Evolutionary conservation across 371 early-diverging fungal species (phyloP), one percentile per base, ranked within the genome.

Genomic region (Coemansia sp.): DNA sequence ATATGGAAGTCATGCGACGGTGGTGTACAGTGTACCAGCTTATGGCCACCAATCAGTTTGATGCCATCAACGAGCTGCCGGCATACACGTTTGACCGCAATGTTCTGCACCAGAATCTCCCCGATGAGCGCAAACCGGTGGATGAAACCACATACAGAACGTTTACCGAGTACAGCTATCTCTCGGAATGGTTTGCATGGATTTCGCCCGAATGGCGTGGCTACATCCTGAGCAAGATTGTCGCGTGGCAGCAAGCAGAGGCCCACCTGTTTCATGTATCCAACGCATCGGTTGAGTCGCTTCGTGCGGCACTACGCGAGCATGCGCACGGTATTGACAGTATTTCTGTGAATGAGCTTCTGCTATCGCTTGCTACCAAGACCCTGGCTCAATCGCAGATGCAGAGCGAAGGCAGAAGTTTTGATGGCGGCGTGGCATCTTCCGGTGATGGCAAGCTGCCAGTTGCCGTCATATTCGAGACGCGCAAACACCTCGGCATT

Each of bases 221-320:
- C 1, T 51, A 51, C 33, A 39, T 74, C 5, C 50, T 71, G 42
- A 62, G 62, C 66, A 62, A 40, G 53, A 30, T 62, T 7, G 16
- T 66, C 38, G 65, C 36, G 16, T 26, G 59, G 12, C 66, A 69
- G 34, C 69, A 59, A 9, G 62, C 66, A 12, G 62, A 65, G 16
- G 39, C 72, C 8, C 75, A 74, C 30, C n/a, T 74, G 14, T 74
- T 74, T 49, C 75, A 66, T 31, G 38, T 74, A 26, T 71, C 71
- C 7, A 53, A 54, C 30, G 59, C 39, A 5, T 48, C 75, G 20
- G 33, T 70, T 16, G 63, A 58, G 14, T 47, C 47, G 12, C 45
- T 74, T 6, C 59, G 61, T 2, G 52, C 35, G 14, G 20, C 40
- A 2, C 43, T 74, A 4, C 38, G 61, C 20, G 59, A 51, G 39